A percentile compares a stretch with the other conserved stretches of the same genome.
Conservation (phyloP, 345 rosid genomes). For the Syzygium aromaticum region DNA sequence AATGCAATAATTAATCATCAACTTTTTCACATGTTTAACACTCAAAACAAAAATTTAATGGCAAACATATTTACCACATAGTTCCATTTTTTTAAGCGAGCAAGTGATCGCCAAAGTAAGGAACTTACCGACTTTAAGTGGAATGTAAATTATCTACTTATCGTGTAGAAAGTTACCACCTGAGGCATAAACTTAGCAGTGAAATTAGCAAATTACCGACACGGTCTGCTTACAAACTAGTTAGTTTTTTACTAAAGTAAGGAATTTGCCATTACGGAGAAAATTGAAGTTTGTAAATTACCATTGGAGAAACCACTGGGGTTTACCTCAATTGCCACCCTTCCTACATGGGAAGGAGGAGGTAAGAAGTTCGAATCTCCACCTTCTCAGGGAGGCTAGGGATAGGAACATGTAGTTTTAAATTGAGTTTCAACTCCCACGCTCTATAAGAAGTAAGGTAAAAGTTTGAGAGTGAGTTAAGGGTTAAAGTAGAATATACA, state of each 20-base stretch:
- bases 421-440: no score
- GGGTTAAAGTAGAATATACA: no score
- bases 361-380: no score
- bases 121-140: not conserved
- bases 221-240: not conserved
- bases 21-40: not conserved
- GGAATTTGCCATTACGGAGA: not conserved
- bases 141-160: fast-evolving
- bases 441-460: no score
- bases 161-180: fast-evolving
- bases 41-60: not conserved
- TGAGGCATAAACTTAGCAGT: not conserved
- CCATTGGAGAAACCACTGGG: no score
- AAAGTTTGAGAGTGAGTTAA: no score
- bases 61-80: no score
- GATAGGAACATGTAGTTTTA: no score
- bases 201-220: not conserved
- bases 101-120: not conserved
- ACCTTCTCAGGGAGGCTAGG: no score
- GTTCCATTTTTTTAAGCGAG: not conserved
- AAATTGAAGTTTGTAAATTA: not conserved
- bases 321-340: no score
- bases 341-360: no score
- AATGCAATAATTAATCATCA: not conserved
- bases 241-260: no score